Base-by-base conservation (phyloP, 495 filamentous ascomycete species). In the Cercophora scortea region DNA sequence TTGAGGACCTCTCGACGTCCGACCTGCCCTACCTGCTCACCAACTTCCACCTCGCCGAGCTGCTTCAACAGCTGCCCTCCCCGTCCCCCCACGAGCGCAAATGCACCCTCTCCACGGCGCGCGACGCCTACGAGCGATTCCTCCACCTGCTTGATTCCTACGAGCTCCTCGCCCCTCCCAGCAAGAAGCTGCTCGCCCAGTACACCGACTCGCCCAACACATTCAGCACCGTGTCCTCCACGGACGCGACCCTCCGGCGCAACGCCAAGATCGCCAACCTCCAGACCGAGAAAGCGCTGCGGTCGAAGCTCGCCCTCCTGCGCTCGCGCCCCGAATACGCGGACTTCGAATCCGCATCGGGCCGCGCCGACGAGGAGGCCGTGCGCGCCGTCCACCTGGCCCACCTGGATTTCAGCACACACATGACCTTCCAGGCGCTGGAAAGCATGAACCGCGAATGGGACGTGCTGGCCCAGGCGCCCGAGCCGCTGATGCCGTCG, bases 1-100 rank as follows among this genome's bases (percentile, higher is more conserved):
- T 95, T 34, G 94, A 97, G 50, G 93, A 98, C 73, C 72, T 97
- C 32, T 75, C 87, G 10, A 92, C 90, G 10, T 77, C 76, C n/a
- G 83, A 93, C 67, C 67, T 98, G 42, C 87, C 85, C 79, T 95
- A 79, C 55, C 61, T 77, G 19, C 58, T 75, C 40, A 62, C 64
- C 43, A 56, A 61, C 55, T 62, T 51, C 55, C 64, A 60, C 60
- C 51, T 67, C 49, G 61, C 61, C 38, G 63, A 69, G 54, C 56
- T 72, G 42, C 49, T 62, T 40, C 62, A 66, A 45, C 72, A 63
- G 53, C 60, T 67, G 42, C 84, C 61, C 68, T 83, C 54, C 72
- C 76, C 61, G 65, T 79, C 56, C 71, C 80, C 61, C 63, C 53
- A 39, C 57, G 76, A 84, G 52, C 85, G 94, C 40, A 84, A 83